Evolutionary conservation across 1,284 basidiomycete genomes (phyloP).

Genomic region (Ustilago sp.): DNA sequence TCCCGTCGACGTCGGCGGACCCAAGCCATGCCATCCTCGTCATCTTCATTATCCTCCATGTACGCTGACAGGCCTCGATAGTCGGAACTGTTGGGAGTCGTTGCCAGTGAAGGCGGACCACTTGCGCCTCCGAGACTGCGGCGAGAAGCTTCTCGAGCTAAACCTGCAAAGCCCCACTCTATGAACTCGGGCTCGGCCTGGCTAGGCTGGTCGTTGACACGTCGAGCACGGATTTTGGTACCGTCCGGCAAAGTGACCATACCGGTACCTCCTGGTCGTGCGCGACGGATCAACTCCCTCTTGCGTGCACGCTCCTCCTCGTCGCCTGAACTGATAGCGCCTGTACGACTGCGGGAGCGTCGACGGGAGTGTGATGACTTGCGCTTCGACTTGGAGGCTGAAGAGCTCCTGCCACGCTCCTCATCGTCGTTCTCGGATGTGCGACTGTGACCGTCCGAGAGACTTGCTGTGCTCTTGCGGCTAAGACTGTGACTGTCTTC

Average conservation of each 20-base stretch:
- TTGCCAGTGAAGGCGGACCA: slow-evolving; percentile 41
- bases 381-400: slow-evolving; percentile 27
- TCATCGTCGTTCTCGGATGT: slow-evolving; percentile 47
- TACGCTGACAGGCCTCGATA: slow-evolving; percentile 35
- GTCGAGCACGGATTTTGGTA: slow-evolving; percentile 62
- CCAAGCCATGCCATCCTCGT: slow-evolving; percentile 52
- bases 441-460: slow-evolving; percentile 28
- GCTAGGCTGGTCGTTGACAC: slow-evolving; percentile 57
- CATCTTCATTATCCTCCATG: slow-evolving; percentile 37
- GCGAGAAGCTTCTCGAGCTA: slow-evolving; percentile 53
- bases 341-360: slow-evolving; percentile 41
- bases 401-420: slow-evolving; percentile 36
- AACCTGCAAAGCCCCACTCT: slow-evolving; percentile 66
- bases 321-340: slow-evolving; percentile 50
- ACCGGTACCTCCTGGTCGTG: slow-evolving; percentile 66
- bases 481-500: slow-evolving; percentile 33
- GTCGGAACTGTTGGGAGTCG: slow-evolving; percentile 41
- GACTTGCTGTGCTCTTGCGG: slow-evolving; percentile 45
- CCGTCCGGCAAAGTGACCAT: slow-evolving; percentile 68
- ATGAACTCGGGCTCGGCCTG: slow-evolving; percentile 52
- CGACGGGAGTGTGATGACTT: slow-evolving; percentile 36
- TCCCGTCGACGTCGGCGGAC: slow-evolving; percentile 36
- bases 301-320: slow-evolving; percentile 58
- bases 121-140: slow-evolving; percentile 48
- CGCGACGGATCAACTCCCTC: slow-evolving; percentile 59